A percentile compares a stretch with the other conserved stretches of the same genome.
phyloP scores from a whole-genome alignment of 257 asterid species.

The Rehmannia glutinosa region DNA sequence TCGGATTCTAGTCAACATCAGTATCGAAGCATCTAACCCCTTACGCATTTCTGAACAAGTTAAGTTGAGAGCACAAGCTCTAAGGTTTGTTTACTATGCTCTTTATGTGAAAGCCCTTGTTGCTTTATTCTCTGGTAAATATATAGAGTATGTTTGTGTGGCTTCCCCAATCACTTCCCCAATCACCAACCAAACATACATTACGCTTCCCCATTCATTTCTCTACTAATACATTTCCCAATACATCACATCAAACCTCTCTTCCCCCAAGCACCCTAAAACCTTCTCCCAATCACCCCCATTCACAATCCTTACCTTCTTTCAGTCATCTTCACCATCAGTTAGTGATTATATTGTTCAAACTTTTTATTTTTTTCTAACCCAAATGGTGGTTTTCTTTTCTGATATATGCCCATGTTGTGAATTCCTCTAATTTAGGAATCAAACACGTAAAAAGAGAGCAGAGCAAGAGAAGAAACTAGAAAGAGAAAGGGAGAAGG shows the following conservation, averaged over 20 bases:
- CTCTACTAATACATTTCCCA: no score
- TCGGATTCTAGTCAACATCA: conserved; percentile 42
- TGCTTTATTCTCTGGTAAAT: no score
- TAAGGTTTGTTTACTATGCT: conserved; percentile 45
- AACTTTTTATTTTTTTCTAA: neutral
- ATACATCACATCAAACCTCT: no score
- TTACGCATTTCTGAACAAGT: conserved; percentile 47
- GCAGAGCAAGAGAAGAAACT: conserved; percentile 27
- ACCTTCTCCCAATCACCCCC: no score
- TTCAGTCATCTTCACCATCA: no score
- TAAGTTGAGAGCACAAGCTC: conserved; percentile 44
- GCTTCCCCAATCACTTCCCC: no score
- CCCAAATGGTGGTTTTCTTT: neutral
- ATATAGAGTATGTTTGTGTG: no score
- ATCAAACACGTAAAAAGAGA: conserved; percentile 34
- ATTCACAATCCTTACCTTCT: neutral
- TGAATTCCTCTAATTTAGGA: conserved; percentile 31
- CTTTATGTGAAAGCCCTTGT: no score
- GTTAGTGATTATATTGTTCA: no score
- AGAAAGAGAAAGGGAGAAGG: conserved; percentile 62
- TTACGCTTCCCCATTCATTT: no score
- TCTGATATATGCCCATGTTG: conserved; percentile 20
- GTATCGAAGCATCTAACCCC: conserved; percentile 34
- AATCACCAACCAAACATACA: no score
- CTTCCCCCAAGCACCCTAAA: no score